Evolutionary conservation across 176 grass and related monocot genomes (phyloP), one percentile per base, ranked within the genome.

Genomic region (Themeda triandra): DNA sequence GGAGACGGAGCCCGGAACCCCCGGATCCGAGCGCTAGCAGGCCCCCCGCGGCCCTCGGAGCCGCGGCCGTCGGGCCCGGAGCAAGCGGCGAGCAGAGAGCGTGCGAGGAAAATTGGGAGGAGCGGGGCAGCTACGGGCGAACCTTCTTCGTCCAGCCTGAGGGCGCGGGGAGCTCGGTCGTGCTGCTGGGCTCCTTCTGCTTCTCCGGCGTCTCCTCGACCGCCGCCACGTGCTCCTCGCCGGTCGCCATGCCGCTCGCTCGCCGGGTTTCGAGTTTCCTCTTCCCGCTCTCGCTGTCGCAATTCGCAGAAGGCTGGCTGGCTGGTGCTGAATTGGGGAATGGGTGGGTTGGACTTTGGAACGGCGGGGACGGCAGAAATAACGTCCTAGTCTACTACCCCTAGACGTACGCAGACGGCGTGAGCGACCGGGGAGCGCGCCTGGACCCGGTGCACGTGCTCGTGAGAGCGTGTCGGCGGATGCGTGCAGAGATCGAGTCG

Each of bases 131-230:
- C 4, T 33, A 31, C 31, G 51, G 5, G 18, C 71, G 13, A 45
- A 93, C 91, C 91, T 93, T 93, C 88, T 93, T 93, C 23, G 63
- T 88, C 91, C 91, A 93, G 21, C 88, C 91, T 41, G 82, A 44
- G 8, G 91, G 91, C 29, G 91, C 91, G 1, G 69, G 63, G 11
- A 90, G 79, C 79, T 90, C 91, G 10, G 78, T 44, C 0, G 77
- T 73, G 15, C 71, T 70, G 32, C 71, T 70, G 32, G 29, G 44
- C 31, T 51, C 78, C 76, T 51, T 41, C 30, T 33, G 32, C 82
- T 65, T 59, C 53, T 75, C 51, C 40, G 77, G 78, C 75, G 72
- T 86, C 87, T 71, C 31, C 82, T 71, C 56, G 36, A 31, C 44
- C 44, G 36, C 69, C 71, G 83, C 35, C 73, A 27, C 78, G 39